Evolutionary conservation across 1,284 basidiomycete species (phyloP).

Genomic region (Apiotrichum gracile): DNA sequence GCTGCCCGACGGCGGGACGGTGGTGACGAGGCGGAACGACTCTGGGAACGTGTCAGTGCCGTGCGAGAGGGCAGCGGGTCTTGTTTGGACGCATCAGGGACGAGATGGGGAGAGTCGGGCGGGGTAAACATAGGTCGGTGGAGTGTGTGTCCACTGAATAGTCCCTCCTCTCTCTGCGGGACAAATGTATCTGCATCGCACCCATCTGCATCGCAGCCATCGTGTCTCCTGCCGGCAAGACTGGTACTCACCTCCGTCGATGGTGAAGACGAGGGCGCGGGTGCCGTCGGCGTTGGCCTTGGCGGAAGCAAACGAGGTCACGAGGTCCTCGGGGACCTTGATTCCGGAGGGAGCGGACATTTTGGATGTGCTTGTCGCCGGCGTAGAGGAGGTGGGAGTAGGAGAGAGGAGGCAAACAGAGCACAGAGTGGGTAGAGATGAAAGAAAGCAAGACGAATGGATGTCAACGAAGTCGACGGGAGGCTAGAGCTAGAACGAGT

Average conservation of each 20-base stretch:
- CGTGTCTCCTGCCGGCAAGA: background rate
- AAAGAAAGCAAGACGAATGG: no score
- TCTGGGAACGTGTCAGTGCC: conserved; percentile 19
- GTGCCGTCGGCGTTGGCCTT: conserved; percentile 23
- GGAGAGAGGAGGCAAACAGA: background rate
- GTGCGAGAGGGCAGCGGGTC: background rate
- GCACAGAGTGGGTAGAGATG: no score
- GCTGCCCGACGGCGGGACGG: conserved; percentile 27
- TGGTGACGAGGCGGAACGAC: conserved; percentile 33
- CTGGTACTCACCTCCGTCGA: conserved; percentile 39
- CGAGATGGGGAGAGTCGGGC: no score
- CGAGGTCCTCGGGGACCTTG: conserved; percentile 37
- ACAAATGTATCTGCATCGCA: no score
- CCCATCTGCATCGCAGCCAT: background rate
- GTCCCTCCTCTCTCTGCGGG: no score
- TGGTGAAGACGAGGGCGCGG: conserved; percentile 44
- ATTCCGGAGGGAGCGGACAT: conserved; percentile 48
- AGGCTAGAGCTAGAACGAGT: no score
- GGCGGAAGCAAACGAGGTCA: conserved; percentile 35
- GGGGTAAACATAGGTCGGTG: no score
- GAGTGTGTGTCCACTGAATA: no score
- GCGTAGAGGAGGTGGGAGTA: background rate
- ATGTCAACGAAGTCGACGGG: no score
- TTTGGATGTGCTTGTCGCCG: background rate
- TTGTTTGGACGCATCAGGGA: background rate